Percentiles rank a stretch among this genome's conserved stretches.
Evolutionary conservation across 306 rosid species (phyloP).

Genomic region (Urtica urens): DNA sequence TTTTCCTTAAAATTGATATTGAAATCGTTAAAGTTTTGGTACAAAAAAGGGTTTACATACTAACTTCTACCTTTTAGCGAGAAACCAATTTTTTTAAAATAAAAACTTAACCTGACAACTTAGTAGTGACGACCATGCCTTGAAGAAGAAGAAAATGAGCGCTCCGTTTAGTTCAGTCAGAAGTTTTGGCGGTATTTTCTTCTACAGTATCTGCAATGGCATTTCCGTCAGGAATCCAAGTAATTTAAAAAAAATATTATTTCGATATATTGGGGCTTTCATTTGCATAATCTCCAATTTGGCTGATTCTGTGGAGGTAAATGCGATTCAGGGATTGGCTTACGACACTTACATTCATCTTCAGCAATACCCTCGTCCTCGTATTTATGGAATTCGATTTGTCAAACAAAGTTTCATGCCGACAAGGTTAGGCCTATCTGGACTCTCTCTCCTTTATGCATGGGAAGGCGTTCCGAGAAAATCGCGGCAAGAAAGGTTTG

Average conservation of each 20-base stretch:
- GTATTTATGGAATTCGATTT: conserved; percentile 15
- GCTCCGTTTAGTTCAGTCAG: conserved; percentile 22
- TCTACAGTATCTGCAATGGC: conserved; percentile 27
- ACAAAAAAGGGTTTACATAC: too few relatives aligned
- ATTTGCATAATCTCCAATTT: neutral
- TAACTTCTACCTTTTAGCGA: too few relatives aligned
- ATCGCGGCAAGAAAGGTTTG: conserved; percentile 90
- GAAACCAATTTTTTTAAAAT: neutral
- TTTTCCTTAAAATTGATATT: too few relatives aligned
- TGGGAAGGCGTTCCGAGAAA: conserved; percentile 94
- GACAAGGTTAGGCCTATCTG: conserved; percentile 33
- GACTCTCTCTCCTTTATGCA: conserved; percentile 50
- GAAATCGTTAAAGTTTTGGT: too few relatives aligned
- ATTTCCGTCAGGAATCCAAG: conserved; percentile 25
- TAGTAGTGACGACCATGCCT: too few relatives aligned
- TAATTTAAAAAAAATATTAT: neutral
- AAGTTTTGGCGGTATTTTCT: conserved; percentile 31
- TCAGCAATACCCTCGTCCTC: conserved; percentile 15
- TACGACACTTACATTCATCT: conserved; percentile 25
- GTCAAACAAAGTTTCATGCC: neutral
- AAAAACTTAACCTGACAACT: neutral
- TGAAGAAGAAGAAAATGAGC: conserved; percentile 18
- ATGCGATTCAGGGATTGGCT: conserved; percentile 37
- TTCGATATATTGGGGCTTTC: neutral
- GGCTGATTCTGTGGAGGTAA: conserved; percentile 8